Base-by-base conservation (phyloP, 257 asterid species). In the Nicotiana undulata region DNA sequence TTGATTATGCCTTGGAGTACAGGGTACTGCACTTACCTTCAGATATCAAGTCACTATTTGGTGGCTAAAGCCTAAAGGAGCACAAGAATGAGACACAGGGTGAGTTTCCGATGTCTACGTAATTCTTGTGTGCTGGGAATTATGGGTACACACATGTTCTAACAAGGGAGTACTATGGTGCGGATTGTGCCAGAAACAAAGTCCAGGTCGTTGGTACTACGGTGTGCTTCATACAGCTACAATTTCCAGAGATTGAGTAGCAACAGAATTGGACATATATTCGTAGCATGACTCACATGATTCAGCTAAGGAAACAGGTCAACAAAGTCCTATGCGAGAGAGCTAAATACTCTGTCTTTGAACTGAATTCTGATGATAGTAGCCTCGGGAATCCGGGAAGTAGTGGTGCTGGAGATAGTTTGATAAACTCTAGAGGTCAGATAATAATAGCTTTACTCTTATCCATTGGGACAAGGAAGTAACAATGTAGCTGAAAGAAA, bases 381-480 rank as follows among this genome's bases (percentile, higher is more conserved):
- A 52, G 59, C 59, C n/a, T 52, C 37, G 17, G 17, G 13, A 49
- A 49, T 49, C 53, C 13, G 17, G 53, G 53, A 49, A 49, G 53
- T 12, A 49, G 53, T 49, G 55, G 55, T 3, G 52, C 15, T 46
- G 15, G 52, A 46, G 52, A 46, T 46, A 46, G 10, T 46, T 46
- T 46, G 52, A 46, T 9, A 10, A 46, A 11, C 55, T 49, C 13
- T 11, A 49, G 55, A 49, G 55, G 55, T 10, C 5, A 49, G 55
- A 49, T 49, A 49, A 29, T 9, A 44, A 49, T 49, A 49, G 17
- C 17, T 49, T 87, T 87, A 91, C 44, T 93, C 90, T 81, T 88
- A 89, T 86, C 90, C 88, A 59, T 82, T 91, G 34, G 85, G 83
- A 82, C 91, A 91, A 55, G 92, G 86, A 22, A 91, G 79, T 4